A percentile compares a stretch with the other conserved stretches of the same genome.
phyloP scores from a whole-genome alignment of 2,329 filamentous ascomycete genomes.

The Phialophora expanda region DNA sequence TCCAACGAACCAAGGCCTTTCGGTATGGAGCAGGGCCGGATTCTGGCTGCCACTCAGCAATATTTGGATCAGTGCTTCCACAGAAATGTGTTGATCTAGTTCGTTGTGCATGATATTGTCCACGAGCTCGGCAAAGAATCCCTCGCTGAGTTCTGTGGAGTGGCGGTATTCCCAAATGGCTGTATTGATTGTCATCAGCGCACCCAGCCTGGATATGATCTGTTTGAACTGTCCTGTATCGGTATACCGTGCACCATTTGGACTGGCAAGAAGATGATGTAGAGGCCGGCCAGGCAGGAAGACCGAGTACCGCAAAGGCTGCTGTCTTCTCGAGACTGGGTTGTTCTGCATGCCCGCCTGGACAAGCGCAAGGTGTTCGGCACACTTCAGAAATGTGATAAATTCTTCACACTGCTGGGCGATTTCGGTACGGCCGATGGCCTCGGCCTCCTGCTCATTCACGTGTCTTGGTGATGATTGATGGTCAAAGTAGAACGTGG shows the following conservation, averaged over 20 bases:
- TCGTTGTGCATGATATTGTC: conserved; percentile 45
- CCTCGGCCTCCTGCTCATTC: conserved; percentile 20
- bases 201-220: conserved; percentile 46
- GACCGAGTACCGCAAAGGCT: conserved; percentile 40
- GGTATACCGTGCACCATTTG: conserved; percentile 44
- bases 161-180: conserved; percentile 50
- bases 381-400: conserved; percentile 47
- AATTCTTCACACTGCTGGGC: conserved; percentile 47
- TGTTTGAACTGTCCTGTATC: conserved; percentile 48
- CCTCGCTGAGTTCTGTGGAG: conserved; percentile 41
- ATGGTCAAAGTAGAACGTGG: conserved; percentile 46
- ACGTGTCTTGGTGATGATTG: conserved; percentile 33
- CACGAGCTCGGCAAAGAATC: conserved; percentile 45
- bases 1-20: conserved; percentile 48
- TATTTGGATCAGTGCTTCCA: conserved; percentile 49
- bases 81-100: conserved; percentile 46
- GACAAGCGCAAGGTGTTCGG: conserved; percentile 46
- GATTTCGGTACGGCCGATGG: conserved; percentile 43
- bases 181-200: conserved; percentile 48
- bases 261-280: conserved; percentile 44
- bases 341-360: conserved; percentile 37
- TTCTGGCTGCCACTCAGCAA: conserved; percentile 46
- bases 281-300: conserved; percentile 44
- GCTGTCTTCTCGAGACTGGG: conserved; percentile 31
- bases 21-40: conserved; percentile 36